These are phyloP conservation scores for Aspergillus proliferans DNA, from an alignment of 2,329 filamentous ascomycete genomes.

Conservation along the genomic window DNA sequence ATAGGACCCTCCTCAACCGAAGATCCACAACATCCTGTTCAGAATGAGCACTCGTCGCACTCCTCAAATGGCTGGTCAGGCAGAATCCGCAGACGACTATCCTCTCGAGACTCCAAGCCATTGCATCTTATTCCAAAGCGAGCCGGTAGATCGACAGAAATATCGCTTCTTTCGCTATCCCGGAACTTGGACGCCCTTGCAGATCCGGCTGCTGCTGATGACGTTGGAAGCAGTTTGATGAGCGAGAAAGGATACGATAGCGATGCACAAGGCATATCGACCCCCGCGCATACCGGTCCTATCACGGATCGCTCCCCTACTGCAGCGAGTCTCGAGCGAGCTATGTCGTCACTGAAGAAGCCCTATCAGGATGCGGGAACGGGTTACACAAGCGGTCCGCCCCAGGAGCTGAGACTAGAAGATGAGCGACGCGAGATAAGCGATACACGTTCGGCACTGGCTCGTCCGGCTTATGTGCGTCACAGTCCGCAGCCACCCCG, in stretches of 20 bases:
- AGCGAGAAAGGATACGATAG: conserved; percentile 38
- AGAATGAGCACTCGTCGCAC: conserved; percentile 3
- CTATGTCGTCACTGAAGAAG: conserved; percentile 3
- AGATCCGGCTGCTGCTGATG: conserved; percentile 8
- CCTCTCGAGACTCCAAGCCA: conserved; percentile 26
- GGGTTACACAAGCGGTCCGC: conserved; percentile 3
- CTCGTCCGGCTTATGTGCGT: background rate
- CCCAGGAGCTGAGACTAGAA: background rate
- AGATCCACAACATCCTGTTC: conserved; percentile 1
- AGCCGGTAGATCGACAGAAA: conserved; percentile 10
- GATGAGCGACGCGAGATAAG: background rate
- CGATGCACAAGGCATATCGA: conserved; percentile 34
- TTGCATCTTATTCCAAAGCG: conserved; percentile 8
- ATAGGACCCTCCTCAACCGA: conserved; percentile 6
- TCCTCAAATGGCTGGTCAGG: conserved; percentile 21
- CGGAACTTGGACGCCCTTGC: conserved; percentile 7
- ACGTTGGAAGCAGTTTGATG: conserved; percentile 29
- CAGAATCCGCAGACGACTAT: conserved; percentile 28
- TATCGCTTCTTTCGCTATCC: conserved; percentile 16
- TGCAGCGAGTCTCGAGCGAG: conserved; percentile 5
- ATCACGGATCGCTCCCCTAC: conserved; percentile 5
- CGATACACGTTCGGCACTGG: background rate
- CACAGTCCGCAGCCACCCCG: background rate
- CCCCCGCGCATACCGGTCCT: conserved; percentile 22
- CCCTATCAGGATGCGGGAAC: background rate